Conservation (phyloP, 345 rosid genomes). For the Citrus glauca region DNA sequence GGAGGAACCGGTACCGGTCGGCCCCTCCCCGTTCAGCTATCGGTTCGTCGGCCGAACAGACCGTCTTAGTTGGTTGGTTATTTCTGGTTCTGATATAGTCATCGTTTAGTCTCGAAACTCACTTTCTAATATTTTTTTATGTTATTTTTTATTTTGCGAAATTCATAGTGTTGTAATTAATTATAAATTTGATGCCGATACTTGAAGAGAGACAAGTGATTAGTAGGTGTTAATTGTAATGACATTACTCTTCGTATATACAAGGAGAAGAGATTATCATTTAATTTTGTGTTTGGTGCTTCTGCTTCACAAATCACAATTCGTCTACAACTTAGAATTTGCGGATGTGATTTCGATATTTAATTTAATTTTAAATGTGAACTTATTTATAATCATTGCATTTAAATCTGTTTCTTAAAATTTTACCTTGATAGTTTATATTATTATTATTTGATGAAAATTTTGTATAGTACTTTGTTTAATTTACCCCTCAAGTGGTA, state of each 20-base stretch:
- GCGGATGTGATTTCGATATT: not conserved
- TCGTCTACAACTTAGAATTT: not conserved
- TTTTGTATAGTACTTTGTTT: too few relatives aligned
- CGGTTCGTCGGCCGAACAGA: conserved; percentile 51
- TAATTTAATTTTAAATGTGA: too few relatives aligned
- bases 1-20: conserved; percentile 92
- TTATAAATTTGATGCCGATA: not conserved
- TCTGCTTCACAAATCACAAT: not conserved
- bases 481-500: too few relatives aligned
- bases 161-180: not conserved
- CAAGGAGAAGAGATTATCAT: not conserved
- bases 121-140: not conserved
- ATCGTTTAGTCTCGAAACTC: not conserved
- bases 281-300: not conserved
- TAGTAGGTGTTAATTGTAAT: not conserved
- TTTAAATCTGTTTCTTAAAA: too few relatives aligned
- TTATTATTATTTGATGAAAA: too few relatives aligned
- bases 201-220: not conserved
- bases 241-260: not conserved
- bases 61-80: conserved; percentile 21
- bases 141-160: not conserved
- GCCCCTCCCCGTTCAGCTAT: conserved; percentile 71
- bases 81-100: conserved; percentile 8
- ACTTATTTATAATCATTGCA: not conserved
- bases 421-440: too few relatives aligned